Evolutionary conservation across 306 rosid species (phyloP).

Genomic region (Senna tora): DNA sequence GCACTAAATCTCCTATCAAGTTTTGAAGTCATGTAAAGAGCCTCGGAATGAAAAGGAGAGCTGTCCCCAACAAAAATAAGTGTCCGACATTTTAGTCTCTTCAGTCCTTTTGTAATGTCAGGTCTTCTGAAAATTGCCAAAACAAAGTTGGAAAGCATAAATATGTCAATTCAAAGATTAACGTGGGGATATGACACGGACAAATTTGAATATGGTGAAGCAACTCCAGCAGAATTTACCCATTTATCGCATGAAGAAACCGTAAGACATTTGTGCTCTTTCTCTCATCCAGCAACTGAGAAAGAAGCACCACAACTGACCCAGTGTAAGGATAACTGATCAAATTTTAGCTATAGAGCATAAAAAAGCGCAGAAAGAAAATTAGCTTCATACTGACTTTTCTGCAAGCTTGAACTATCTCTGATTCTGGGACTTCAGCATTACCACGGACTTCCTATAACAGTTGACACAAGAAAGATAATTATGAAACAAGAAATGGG

Average conservation of each 20-base stretch:
- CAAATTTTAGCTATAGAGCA: conserved; percentile 34
- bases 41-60: conserved; percentile 93
- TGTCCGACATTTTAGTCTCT: conserved; percentile 76
- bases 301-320: conserved; percentile 36
- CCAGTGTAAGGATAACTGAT: conserved; percentile 13
- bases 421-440: conserved; percentile 86
- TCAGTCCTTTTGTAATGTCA: conserved; percentile 77
- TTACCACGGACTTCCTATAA: conserved; percentile 83
- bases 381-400: conserved; percentile 58
- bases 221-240: conserved; percentile 47
- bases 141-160: conserved; percentile 23
- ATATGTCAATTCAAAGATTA: conserved; percentile 6
- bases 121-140: conserved; percentile 63
- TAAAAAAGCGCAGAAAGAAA: conserved; percentile 14
- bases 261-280: conserved; percentile 70
- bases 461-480: neutral
- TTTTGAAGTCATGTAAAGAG: conserved; percentile 82
- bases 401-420: conserved; percentile 91
- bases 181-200: neutral
- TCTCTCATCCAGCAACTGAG: conserved; percentile 87
- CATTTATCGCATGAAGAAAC: conserved; percentile 74
- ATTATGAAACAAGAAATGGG: neutral
- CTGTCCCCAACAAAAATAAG: conserved; percentile 91
- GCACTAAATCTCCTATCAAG: conserved; percentile 82
- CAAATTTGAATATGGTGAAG: neutral